Evolutionary conservation across 1,284 basidiomycete species (phyloP).

Genomic region (Dichomitus squalens): DNA sequence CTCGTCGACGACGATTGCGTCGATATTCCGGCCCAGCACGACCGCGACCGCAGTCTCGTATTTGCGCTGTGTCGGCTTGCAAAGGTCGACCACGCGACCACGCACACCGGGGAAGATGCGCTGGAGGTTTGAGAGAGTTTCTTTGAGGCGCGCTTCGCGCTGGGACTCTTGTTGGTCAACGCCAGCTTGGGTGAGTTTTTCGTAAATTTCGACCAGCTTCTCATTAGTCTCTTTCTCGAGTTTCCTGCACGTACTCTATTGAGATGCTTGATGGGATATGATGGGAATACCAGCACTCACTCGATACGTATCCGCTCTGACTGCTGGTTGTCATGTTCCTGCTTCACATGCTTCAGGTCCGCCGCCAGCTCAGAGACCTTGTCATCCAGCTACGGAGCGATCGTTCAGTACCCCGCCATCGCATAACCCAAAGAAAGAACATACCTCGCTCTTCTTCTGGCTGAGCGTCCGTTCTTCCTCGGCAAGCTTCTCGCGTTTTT

Average conservation of each 20-base stretch:
- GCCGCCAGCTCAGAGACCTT: slow-evolving; percentile 54
- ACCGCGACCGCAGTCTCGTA: slow-evolving; percentile 95
- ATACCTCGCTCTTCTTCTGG: slow-evolving; percentile 64
- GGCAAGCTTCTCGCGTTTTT: slow-evolving; percentile 61
- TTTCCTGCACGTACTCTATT: slow-evolving; percentile 52
- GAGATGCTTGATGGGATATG: background rate
- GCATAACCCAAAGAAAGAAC: slow-evolving; percentile 5
- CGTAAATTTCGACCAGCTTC: slow-evolving; percentile 82
- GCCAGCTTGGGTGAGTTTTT: slow-evolving; percentile 86
- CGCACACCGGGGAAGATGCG: slow-evolving; percentile 92
- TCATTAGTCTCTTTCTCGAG: slow-evolving; percentile 90
- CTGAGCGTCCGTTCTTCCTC: slow-evolving; percentile 61
- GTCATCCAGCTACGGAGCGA: slow-evolving; percentile 55
- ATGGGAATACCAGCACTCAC: slow-evolving; percentile 42
- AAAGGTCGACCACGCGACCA: slow-evolving; percentile 90
- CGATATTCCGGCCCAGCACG: slow-evolving; percentile 93
- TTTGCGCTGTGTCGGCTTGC: slow-evolving; percentile 90
- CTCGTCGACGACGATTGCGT: slow-evolving; percentile 94
- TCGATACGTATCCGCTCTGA: slow-evolving; percentile 73
- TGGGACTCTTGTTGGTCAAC: slow-evolving; percentile 87
- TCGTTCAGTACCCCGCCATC: background rate
- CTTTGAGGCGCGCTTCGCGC: slow-evolving; percentile 82
- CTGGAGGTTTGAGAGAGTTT: slow-evolving; percentile 83
- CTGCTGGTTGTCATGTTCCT: slow-evolving; percentile 76
- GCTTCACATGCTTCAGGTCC: slow-evolving; percentile 60